Conservation (phyloP, 2,329 filamentous ascomycete genomes). For the Aspergillus aculeatus region DNA sequence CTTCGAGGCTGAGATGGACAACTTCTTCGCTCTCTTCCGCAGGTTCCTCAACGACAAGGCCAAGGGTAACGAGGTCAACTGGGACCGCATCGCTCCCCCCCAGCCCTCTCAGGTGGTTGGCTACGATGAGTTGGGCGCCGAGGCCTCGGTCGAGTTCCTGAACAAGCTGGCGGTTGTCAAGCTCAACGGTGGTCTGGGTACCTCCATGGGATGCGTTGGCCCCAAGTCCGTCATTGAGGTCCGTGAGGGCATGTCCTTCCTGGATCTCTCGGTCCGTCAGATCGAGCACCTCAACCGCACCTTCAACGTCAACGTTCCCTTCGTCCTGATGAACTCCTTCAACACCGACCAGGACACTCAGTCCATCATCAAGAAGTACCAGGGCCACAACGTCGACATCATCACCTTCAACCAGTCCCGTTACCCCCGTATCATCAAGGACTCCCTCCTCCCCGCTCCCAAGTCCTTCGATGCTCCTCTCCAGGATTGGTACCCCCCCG, state of each 20-base stretch:
- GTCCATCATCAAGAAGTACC: conserved; percentile 99
- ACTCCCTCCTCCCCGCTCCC: conserved; percentile 92
- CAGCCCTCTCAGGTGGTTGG: conserved; percentile 91
- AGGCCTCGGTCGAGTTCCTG: conserved; percentile 88
- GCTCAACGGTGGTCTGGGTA: conserved; percentile 98
- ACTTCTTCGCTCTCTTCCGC: conserved; percentile 99
- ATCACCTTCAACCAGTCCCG: conserved; percentile 99
- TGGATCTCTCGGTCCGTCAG: conserved; percentile 96
- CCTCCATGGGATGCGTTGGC: conserved; percentile 98
- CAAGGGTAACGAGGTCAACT: conserved; percentile 93
- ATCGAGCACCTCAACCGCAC: conserved; percentile 99
- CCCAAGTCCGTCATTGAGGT: conserved; percentile 99
- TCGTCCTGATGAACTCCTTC: conserved; percentile 99
- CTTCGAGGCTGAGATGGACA: conserved; percentile 99
- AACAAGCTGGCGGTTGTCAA: conserved; percentile 98
- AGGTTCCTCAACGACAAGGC: conserved; percentile 98
- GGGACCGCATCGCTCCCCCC: conserved; percentile 93
- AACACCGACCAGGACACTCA: conserved; percentile 98
- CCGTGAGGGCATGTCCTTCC: conserved; percentile 99
- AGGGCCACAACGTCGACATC: conserved; percentile 99
- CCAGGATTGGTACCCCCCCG: conserved; percentile 97
- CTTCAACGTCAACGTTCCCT: conserved; percentile 94
- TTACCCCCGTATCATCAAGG: conserved; percentile 97
- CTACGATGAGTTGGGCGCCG: conserved; percentile 86
- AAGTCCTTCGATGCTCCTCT: conserved; percentile 85